Conservation (phyloP, 1,284 basidiomycete species). For the Apiotrichum veenhuisii region DNA sequence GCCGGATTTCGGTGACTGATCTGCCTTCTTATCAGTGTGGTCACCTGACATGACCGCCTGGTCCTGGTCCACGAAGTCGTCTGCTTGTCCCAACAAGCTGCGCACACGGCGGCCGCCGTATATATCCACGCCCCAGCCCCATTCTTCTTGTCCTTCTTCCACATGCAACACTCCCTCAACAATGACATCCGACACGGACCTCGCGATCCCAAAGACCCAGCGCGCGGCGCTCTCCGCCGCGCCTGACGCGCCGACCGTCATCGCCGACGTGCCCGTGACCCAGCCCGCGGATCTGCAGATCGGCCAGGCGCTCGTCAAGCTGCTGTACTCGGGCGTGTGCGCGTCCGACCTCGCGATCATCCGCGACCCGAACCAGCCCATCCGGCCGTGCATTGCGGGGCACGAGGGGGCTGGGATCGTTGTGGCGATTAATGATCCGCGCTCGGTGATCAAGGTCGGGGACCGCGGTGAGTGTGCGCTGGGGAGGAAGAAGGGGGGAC, state of each 20-base stretch:
- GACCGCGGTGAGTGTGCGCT: conserved; percentile 6
- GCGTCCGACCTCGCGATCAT: conserved; percentile 72
- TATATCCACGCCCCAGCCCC: too few species aligned
- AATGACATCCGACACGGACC: neutral
- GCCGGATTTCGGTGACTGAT: too few species aligned
- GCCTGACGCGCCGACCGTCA: conserved; percentile 47
- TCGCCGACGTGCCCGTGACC: conserved; percentile 54
- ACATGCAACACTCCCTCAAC: neutral
- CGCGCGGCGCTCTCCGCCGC: conserved; percentile 60
- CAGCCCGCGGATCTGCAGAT: conserved; percentile 65
- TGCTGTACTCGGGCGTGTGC: conserved; percentile 57
- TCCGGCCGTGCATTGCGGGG: conserved; percentile 70
- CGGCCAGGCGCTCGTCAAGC: conserved; percentile 11
- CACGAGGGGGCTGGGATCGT: conserved; percentile 53
- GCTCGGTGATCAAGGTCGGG: conserved; percentile 41
- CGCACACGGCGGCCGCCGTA: too few species aligned
- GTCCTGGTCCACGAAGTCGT: too few species aligned
- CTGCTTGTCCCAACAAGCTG: too few species aligned
- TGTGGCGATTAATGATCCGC: conserved; percentile 72
- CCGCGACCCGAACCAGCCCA: neutral
- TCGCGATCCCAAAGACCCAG: conserved; percentile 59
- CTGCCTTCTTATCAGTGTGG: too few species aligned
- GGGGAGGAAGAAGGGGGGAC: conserved; percentile 58
- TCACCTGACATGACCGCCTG: too few species aligned
- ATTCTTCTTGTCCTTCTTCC: too few species aligned